Evolutionary conservation across 106 monocot genomes (phyloP), one percentile per base, ranked within the genome.

Genomic region (Alisma plantagoaquatica): DNA sequence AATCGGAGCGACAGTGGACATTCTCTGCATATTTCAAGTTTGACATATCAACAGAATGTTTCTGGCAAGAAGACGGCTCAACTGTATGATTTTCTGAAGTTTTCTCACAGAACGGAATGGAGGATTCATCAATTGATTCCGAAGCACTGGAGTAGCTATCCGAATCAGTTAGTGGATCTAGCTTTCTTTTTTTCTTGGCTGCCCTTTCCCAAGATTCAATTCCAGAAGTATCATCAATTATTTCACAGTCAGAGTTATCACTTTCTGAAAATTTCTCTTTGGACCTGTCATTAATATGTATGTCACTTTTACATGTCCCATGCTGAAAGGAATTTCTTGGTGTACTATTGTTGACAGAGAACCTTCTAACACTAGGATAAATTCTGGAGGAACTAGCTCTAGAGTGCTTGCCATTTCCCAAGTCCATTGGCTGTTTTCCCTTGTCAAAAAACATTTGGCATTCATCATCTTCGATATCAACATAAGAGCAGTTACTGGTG

Each of bases 191-290:
- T 60, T 51, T 84, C 0, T 23, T 66, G 25, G 80, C 75, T 65
- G 88, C 96, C 49, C 58, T 81, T 66, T 96, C 89, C 96, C 96
- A 96, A 31, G 78, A 75, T 53, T 81, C 62, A 33, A 53, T 43
- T 59, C 75, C 83, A 53, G 77, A 81, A 49, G 49, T 33, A 47
- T 78, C 88, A 51, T 79, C 78, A 2, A 89, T 57, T 53, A 96
- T 79, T 70, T 89, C 85, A 82, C 96, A 98, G 63, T 85, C 96
- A 55, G 84, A 81, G 33, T 44, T 65, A 30, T 75, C 73, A 65
- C 51, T 54, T 1, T 79, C 74, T 46, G 62, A 77, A 38, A 20
- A 35, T 6, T 42, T 56, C 10, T 43, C 43, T 51, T 63, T 64
- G 48, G 29, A 53, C 2, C 32, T 45, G 32, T 23, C 50, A 41